Conservation (phyloP, 2,329 filamentous ascomycete species). For the Exophiala calicioides region DNA sequence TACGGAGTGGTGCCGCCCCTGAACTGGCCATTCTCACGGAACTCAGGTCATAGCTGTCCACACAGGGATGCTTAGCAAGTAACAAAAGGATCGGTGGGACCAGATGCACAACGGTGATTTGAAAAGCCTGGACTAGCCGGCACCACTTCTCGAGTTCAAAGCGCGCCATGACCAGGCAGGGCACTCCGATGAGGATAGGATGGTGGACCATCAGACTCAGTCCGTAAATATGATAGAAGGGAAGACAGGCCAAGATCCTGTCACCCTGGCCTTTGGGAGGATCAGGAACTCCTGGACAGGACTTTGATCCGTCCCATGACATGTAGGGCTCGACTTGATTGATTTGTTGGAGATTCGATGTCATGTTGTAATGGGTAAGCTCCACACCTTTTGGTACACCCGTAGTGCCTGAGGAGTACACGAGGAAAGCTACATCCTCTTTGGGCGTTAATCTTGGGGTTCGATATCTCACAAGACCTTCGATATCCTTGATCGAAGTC, state of each 20-base stretch:
- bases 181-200: conserved; percentile 69
- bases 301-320: background rate
- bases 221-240: conserved; percentile 79
- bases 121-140: conserved; percentile 64
- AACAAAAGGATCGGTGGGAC: conserved; percentile 80
- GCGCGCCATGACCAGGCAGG: conserved; percentile 69
- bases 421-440: background rate
- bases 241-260: conserved; percentile 45
- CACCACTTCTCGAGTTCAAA: conserved; percentile 71
- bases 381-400: too few species aligned
- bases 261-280: background rate
- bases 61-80: conserved; percentile 65
- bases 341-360: background rate
- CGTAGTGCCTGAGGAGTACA: too few species aligned
- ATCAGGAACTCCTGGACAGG: background rate
- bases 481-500: background rate
- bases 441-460: background rate
- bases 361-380: too few species aligned
- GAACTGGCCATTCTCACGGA: conserved; percentile 67
- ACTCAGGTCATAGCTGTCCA: conserved; percentile 69
- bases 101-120: conserved; percentile 66
- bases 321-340: background rate
- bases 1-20: conserved; percentile 74
- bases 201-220: conserved; percentile 69
- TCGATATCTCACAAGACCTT: too few species aligned